A percentile compares a stretch with the other conserved stretches of the same genome.
Conservation (phyloP, 495 filamentous ascomycete species). For the Cladorrhinum samala region DNA sequence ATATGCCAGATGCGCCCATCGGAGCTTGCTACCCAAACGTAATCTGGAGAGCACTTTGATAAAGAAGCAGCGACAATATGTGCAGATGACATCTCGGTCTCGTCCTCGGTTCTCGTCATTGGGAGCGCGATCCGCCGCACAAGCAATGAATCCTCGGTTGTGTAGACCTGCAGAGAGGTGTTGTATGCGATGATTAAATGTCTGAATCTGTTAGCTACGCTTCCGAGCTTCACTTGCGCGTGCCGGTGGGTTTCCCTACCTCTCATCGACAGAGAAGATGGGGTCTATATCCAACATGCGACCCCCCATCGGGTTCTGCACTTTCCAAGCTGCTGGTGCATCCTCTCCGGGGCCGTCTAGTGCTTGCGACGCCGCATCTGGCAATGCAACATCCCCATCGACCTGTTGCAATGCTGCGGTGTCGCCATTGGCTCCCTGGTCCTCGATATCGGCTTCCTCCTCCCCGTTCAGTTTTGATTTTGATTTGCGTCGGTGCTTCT, state of each 20-base stretch:
- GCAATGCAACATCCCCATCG: conserved; percentile 11
- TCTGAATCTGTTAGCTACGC: conserved; percentile 41
- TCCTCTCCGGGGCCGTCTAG: background rate
- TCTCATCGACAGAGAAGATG: conserved; percentile 71
- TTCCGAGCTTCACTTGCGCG: background rate
- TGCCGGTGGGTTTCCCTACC: conserved; percentile 46
- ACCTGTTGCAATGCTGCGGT: background rate
- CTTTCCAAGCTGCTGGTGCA: conserved; percentile 43
- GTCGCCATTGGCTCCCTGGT: background rate
- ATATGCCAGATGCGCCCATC: conserved; percentile 61
- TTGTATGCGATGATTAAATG: conserved; percentile 59
- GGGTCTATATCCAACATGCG: conserved; percentile 69
- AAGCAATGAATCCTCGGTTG: conserved; percentile 71
- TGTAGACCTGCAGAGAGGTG: conserved; percentile 70
- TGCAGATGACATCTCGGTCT: conserved; percentile 14
- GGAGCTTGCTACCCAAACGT: conserved; percentile 64
- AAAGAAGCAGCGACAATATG: conserved; percentile 51
- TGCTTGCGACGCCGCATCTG: conserved; percentile 10
- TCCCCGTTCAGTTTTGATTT: conserved; percentile 12
- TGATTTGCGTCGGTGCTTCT: conserved; percentile 26
- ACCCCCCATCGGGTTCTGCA: conserved; percentile 59
- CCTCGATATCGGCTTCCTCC: conserved; percentile 3
- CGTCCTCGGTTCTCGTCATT: conserved; percentile 16
- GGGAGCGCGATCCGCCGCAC: conserved; percentile 53
- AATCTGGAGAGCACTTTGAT: conserved; percentile 51